Conservation (phyloP, 345 rosid genomes). For the Lumnitzera littorea region DNA sequence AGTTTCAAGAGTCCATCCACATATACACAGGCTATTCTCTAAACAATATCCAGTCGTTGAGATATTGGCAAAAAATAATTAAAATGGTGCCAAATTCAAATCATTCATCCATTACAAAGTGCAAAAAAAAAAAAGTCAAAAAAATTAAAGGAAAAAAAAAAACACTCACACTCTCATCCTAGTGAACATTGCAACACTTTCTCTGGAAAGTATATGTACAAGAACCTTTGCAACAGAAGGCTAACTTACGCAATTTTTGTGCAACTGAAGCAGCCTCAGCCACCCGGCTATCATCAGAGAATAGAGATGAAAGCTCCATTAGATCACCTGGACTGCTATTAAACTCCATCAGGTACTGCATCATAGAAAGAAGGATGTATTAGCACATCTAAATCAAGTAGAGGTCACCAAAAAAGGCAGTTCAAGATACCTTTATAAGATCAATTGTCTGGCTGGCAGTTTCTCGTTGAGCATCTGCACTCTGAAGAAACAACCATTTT, state of each 20-base stretch:
- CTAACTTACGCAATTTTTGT: constrained; percentile 80
- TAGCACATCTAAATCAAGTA: neutral
- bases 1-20: no score
- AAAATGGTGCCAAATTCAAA: no score
- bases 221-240: neutral
- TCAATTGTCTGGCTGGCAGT: constrained; percentile 98
- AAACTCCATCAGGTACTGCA: constrained; percentile 98
- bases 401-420: constrained; percentile 10
- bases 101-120: no score
- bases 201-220: neutral
- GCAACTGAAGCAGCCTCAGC: constrained; percentile 99
- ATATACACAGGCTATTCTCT: neutral
- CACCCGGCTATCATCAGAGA: constrained; percentile 98
- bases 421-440: constrained; percentile 69
- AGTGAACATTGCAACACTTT: no score
- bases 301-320: constrained; percentile 96
- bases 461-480: constrained; percentile 99
- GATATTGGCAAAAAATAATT: no score
- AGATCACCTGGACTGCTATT: constrained; percentile 97
- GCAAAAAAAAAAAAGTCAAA: no score
- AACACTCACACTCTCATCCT: no score
- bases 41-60: neutral
- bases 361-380: constrained; percentile 14
- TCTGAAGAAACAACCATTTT: constrained; percentile 36
- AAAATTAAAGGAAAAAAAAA: no score